These are phyloP conservation scores for Epichloe glyceriae DNA, from an alignment of 2,329 filamentous ascomycete genomes.

Conservation along the genomic window DNA sequence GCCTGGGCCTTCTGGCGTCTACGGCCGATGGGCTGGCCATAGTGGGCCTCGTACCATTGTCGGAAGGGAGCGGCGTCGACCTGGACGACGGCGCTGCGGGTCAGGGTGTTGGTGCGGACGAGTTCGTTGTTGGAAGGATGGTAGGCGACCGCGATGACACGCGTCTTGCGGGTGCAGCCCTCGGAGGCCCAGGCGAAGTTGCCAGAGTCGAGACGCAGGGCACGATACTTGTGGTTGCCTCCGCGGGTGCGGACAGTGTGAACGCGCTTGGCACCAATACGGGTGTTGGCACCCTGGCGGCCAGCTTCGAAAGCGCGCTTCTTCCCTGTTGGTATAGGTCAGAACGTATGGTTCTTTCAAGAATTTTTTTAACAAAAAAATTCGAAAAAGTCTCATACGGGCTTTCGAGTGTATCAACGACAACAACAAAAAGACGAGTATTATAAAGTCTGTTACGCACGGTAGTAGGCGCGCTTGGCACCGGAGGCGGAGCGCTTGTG, in stretches of 20 bases:
- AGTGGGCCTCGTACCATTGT: constrained; percentile 99
- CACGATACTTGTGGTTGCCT: constrained; percentile 99
- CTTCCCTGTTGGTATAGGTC: constrained; percentile 69
- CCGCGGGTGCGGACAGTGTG: constrained; percentile 94
- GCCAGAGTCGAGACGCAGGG: constrained; percentile 92
- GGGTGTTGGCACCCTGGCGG: constrained; percentile 98
- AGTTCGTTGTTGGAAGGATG: constrained; percentile 99
- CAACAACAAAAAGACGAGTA: constrained; percentile 6
- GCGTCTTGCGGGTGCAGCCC: constrained; percentile 96
- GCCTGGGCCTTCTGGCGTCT: constrained; percentile 74
- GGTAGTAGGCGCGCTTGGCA: constrained; percentile 92
- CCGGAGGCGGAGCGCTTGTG: constrained; percentile 99
- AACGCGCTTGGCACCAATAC: constrained; percentile 94
- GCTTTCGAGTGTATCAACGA: constrained; percentile 39
- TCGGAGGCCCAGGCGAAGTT: constrained; percentile 99
- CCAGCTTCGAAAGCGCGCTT: constrained; percentile 99
- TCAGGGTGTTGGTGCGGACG: constrained; percentile 99
- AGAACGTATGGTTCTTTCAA: constrained; percentile 49
- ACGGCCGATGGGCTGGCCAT: constrained; percentile 80
- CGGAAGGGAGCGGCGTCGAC: constrained; percentile 97
- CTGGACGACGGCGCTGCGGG: constrained; percentile 97
- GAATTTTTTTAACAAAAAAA: neutral
- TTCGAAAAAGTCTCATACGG: constrained; percentile 37
- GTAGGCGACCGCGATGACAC: constrained; percentile 96
- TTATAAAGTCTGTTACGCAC: constrained; percentile 39